phyloP scores from a whole-genome alignment of 2,329 filamentous ascomycete species.

The Diaporthe vaccinii region DNA sequence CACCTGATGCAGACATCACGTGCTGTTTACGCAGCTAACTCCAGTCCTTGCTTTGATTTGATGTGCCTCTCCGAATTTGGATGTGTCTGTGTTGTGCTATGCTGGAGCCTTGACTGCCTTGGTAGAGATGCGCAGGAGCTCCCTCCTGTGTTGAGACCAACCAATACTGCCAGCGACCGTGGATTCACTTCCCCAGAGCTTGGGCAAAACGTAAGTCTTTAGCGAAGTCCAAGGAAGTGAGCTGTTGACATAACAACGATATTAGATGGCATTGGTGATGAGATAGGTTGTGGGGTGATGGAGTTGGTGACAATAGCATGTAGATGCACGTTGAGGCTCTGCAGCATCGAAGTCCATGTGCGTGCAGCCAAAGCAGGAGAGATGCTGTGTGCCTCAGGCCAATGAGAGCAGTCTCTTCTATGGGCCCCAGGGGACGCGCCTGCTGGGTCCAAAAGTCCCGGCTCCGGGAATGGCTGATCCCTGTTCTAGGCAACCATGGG shows the following conservation, averaged over 20 bases:
- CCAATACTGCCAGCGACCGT: neutral
- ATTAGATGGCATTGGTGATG: neutral
- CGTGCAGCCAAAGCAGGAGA: neutral
- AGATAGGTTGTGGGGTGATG: neutral
- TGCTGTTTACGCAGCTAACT: neutral
- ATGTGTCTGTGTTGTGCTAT: neutral
- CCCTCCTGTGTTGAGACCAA: neutral
- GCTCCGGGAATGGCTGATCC: constrained; percentile 16
- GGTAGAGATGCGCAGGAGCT: neutral
- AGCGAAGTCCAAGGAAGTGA: no score
- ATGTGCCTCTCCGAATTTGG: neutral
- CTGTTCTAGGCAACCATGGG: constrained; percentile 5
- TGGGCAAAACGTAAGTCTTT: no score
- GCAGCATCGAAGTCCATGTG: constrained; percentile 17
- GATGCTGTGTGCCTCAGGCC: neutral
- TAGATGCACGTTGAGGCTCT: constrained; percentile 23
- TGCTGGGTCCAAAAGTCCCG: neutral
- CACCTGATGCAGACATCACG: constrained; percentile 36
- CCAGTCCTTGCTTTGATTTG: neutral
- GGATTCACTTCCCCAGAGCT: neutral
- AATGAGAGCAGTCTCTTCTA: constrained; percentile 9
- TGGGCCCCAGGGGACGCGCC: neutral
- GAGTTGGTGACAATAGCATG: neutral
- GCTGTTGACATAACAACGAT: neutral
- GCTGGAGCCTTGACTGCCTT: neutral